Percentiles rank a stretch among this genome's conserved stretches.
These are phyloP conservation scores for Colletotrichum sojae DNA, from an alignment of 2,329 filamentous ascomycete genomes.

Conservation along the genomic window DNA sequence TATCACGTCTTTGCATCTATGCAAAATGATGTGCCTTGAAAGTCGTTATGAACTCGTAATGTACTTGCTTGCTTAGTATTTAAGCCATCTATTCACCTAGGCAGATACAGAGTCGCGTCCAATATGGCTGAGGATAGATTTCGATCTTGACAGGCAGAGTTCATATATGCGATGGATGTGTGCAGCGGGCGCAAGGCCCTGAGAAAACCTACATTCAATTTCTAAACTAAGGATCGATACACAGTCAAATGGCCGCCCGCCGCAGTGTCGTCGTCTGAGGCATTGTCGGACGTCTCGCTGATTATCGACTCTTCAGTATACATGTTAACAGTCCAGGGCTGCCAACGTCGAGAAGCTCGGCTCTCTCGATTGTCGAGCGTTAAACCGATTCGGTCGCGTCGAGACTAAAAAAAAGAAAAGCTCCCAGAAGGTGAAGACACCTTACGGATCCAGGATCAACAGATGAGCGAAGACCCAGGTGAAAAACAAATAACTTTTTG, in stretches of 20 bases:
- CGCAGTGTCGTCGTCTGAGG: slow-evolving; percentile 23
- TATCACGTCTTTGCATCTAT: no score
- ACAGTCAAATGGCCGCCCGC: slow-evolving; percentile 33
- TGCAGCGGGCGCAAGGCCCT: not conserved
- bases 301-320: slow-evolving; percentile 22
- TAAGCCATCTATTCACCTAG: no score
- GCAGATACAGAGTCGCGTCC: no score
- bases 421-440: slow-evolving; percentile 41
- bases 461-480: slow-evolving; percentile 24
- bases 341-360: slow-evolving; percentile 26
- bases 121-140: no score
- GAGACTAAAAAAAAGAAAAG: slow-evolving; percentile 36
- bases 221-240: slow-evolving; percentile 27
- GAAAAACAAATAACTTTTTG: slow-evolving; percentile 35
- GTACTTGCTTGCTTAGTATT: no score
- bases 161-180: no score
- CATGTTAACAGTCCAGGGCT: slow-evolving; percentile 26
- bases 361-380: slow-evolving; percentile 19
- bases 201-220: slow-evolving; percentile 39
- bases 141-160: no score
- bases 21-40: no score
- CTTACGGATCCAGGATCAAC: slow-evolving; percentile 39
- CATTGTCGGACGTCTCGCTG: slow-evolving; percentile 4
- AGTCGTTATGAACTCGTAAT: no score
- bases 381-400: slow-evolving; percentile 37